phyloP scores from a whole-genome alignment of 2,329 filamentous ascomycete species.

The Fonsecaea erecta region DNA sequence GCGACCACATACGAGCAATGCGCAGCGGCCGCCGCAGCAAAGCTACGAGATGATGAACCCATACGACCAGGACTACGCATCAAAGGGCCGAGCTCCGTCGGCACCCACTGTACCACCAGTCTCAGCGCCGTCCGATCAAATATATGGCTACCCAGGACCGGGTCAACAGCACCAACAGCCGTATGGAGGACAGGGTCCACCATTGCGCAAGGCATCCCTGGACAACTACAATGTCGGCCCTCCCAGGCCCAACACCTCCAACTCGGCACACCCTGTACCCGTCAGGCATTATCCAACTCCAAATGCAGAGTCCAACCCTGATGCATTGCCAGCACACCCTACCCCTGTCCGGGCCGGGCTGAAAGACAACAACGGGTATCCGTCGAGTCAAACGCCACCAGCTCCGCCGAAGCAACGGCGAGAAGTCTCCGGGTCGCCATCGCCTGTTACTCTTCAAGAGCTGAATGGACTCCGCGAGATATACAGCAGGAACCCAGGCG shows the following conservation, averaged over 20 bases:
- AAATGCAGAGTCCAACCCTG: constrained; percentile 50
- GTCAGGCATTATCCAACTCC: constrained; percentile 28
- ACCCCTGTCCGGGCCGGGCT: constrained; percentile 58
- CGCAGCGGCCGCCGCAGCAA: constrained; percentile 23
- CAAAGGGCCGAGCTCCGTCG: constrained; percentile 19
- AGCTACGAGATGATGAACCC: constrained; percentile 23
- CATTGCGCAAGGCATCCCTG: constrained; percentile 22
- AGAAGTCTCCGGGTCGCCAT: constrained; percentile 7
- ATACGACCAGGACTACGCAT: constrained; percentile 23
- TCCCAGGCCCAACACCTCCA: constrained; percentile 15
- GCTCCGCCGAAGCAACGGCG: constrained; percentile 9
- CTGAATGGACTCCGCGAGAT: constrained; percentile 73
- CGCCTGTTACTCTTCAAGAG: constrained; percentile 74
- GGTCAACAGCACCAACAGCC: constrained; percentile 28
- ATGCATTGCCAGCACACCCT: constrained; percentile 61
- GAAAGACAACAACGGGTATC: constrained; percentile 29
- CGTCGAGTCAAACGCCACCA: constrained; percentile 12
- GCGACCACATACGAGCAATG: constrained; percentile 30
- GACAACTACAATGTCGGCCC: constrained; percentile 28
- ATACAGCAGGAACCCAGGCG: constrained; percentile 72
- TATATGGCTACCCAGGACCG: constrained; percentile 32
- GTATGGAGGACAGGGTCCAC: constrained; percentile 31
- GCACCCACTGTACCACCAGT: constrained; percentile 14
- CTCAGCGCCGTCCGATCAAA: constrained; percentile 28
- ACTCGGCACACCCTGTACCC: constrained; percentile 34